Base-by-base conservation (phyloP, 768 basidiomycete species). In the Naganishia onofrii region DNA sequence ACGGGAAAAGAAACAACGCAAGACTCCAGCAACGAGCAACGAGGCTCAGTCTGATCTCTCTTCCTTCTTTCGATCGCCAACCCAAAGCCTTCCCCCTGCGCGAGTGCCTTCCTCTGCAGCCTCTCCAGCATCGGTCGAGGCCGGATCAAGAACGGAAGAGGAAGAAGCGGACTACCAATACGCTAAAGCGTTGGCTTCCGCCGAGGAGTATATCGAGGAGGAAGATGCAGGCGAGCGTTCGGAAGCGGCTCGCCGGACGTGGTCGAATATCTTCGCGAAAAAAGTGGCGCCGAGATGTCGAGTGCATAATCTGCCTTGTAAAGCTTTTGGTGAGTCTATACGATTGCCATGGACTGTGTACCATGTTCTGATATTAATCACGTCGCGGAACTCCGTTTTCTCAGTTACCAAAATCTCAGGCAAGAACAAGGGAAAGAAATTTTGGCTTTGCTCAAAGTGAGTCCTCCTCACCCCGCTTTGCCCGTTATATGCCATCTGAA, bases 381-480 rank as follows among this genome's bases (percentile, higher is more conserved):
- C n/a, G 21, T n/a, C 66, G 21, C n/a, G 65, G 15, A 54, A 19
- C 12, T n/a, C 34, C 26, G 7, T 1, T 26, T 54, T 2, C 12
- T 23, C 32, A 79, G 77, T 78, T 46, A 77, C 79, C n/a, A 79
- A 77, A 70, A 78, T 79, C 42, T 76, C 78, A 12, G 80, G 80
- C 28, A 75, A 75, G 56, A 81, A 78, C 66, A 81, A 79, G 68
- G 78, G 78, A 12, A 81, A 81, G 63, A 71, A 79, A 54, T 81
- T 81, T 53, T 81, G 80, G 80, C 70, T 81, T 6, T 81, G 80
- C 63, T 79, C 80, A 29, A 71, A 78, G 79, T 78, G 57, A 73
- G 77, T 76, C 21, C 26, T 15, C 6, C 28, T 38, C 12, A 17
- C 3, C 12, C 42, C 69, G 3, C 23, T 21, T 23, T 10, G 17